Conservation (phyloP, 2,329 filamentous ascomycete species). For the Colletotrichum aenigma region DNA sequence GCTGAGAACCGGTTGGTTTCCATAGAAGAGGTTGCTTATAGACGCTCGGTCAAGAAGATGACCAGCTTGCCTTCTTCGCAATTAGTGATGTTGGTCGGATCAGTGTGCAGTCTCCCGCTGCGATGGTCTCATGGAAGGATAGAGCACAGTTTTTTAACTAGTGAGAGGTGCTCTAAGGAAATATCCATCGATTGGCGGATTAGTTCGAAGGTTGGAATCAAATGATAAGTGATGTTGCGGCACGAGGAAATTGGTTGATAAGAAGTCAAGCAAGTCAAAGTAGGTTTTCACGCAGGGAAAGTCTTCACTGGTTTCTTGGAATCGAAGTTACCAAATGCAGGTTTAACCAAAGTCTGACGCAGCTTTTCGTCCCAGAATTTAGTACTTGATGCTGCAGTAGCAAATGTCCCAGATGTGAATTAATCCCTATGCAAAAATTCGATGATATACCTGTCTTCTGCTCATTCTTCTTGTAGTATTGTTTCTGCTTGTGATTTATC, state of each 20-base stretch:
- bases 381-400: neutral
- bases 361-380: no score
- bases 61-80: no score
- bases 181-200: neutral
- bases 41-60: no score
- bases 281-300: neutral
- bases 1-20: neutral
- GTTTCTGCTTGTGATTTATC: neutral
- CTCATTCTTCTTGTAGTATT: neutral
- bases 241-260: neutral
- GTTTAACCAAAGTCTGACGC: neutral
- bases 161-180: accelerated
- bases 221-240: neutral
- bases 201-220: neutral
- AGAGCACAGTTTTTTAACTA: neutral
- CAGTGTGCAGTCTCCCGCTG: no score
- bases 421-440: neutral
- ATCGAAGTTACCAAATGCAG: neutral
- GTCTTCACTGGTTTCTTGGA: neutral
- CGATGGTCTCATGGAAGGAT: no score
- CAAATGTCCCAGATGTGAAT: neutral
- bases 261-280: neutral
- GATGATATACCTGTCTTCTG: neutral
- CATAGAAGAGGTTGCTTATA: neutral
- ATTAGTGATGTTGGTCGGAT: no score